These are phyloP conservation scores for Carex kokanica DNA, from an alignment of 176 grass and related monocot genomes.

Conservation along the genomic window DNA sequence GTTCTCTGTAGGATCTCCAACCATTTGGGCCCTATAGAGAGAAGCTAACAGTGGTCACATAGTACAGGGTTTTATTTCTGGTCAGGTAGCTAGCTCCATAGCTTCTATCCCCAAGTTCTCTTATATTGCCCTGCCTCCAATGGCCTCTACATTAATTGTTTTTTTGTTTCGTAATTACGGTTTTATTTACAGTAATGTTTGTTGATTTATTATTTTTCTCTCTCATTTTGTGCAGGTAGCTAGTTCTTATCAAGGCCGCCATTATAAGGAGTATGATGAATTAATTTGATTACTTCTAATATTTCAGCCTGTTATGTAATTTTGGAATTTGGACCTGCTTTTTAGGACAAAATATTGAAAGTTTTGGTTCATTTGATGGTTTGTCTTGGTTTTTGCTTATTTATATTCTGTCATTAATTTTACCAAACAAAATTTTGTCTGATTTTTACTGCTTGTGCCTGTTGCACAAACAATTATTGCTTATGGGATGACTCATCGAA, in stretches of 20 bases:
- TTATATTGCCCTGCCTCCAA: constrained; percentile 75
- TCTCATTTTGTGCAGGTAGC: not conserved
- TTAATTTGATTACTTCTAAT: not conserved
- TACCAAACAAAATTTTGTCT: too few species aligned
- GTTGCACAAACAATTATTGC: too few species aligned
- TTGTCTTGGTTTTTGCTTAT: too few species aligned
- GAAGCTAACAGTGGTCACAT: constrained; percentile 47
- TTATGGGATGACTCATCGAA: too few species aligned
- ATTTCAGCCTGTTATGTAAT: not conserved
- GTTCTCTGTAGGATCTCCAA: constrained; percentile 83
- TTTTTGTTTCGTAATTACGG: not conserved
- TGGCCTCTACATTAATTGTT: constrained; percentile 39
- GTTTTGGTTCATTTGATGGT: not conserved
- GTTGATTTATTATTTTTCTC: constrained; percentile 3
- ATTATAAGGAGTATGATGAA: not conserved
- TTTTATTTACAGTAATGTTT: not conserved
- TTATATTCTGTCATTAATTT: too few species aligned
- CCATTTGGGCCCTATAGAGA: constrained; percentile 50
- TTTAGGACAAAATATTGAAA: not conserved
- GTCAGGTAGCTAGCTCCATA: constrained; percentile 2
- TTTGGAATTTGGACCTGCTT: not conserved
- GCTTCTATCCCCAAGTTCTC: constrained; percentile 22
- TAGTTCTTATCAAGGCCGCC: not conserved
- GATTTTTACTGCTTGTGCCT: too few species aligned
- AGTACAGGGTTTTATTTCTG: constrained; percentile 62